A percentile compares a stretch with the other conserved stretches of the same genome.
These are phyloP conservation scores for Xylaria grammica DNA, from an alignment of 495 filamentous ascomycete species.

Conservation along the genomic window DNA sequence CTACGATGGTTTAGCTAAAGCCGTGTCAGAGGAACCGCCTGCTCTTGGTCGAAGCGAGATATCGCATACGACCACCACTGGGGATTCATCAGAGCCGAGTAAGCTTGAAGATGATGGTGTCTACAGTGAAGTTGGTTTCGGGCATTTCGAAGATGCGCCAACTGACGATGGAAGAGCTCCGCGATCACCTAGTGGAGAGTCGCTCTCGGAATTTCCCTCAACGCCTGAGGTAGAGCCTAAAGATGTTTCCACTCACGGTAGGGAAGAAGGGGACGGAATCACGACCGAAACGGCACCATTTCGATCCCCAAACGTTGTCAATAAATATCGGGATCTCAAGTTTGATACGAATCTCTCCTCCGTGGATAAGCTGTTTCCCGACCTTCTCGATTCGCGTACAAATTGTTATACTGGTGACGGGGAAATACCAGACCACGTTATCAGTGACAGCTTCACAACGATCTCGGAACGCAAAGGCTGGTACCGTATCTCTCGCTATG, in stretches of 20 bases:
- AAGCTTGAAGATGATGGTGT: conserved; percentile 8
- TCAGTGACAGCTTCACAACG: conserved; percentile 54
- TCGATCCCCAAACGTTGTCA: conserved; percentile 25
- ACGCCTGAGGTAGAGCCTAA: conserved; percentile 23
- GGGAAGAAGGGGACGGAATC: background rate
- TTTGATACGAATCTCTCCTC: conserved; percentile 48
- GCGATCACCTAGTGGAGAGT: background rate
- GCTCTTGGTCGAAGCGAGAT: conserved; percentile 27
- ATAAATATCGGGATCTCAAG: conserved; percentile 39
- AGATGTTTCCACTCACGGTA: background rate
- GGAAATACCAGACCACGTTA: conserved; percentile 43
- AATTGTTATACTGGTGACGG: conserved; percentile 5
- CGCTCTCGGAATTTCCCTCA: conserved; percentile 16
- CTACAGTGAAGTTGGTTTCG: conserved; percentile 50
- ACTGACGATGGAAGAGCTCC: background rate
- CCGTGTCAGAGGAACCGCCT: conserved; percentile 38
- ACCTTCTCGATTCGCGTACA: conserved; percentile 4
- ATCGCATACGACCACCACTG: conserved; percentile 12
- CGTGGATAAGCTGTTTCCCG: conserved; percentile 52
- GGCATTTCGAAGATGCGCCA: conserved; percentile 56
- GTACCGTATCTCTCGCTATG: conserved; percentile 65
- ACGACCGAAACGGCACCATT: background rate
- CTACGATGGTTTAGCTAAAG: conserved; percentile 51
- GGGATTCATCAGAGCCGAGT: conserved; percentile 19
- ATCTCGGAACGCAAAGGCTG: conserved; percentile 64